Percentiles rank a stretch among this genome's conserved stretches.
These are phyloP conservation scores for Cladophialophora yegresii DNA, from an alignment of 2,329 filamentous ascomycete species.

Conservation along the genomic window DNA sequence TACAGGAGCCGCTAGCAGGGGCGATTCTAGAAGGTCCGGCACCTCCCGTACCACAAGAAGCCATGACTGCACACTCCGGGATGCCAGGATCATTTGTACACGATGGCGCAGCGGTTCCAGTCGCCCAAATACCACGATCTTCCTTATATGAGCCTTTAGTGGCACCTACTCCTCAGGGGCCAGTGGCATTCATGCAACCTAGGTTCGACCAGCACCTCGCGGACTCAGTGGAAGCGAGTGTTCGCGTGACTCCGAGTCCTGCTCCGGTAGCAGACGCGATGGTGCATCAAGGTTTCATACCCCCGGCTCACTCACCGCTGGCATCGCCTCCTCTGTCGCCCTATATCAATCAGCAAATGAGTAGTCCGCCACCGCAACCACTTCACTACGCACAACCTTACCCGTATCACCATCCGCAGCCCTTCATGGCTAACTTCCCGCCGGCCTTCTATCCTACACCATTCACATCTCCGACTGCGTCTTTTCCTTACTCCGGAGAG, in stretches of 20 bases:
- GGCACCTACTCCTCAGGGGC: constrained; percentile 23
- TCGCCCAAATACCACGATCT: neutral
- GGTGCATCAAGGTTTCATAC: constrained; percentile 4
- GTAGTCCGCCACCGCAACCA: constrained; percentile 25
- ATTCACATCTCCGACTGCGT: constrained; percentile 18
- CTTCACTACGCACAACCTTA: constrained; percentile 16
- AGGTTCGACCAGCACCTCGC: constrained; percentile 11
- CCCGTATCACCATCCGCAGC: constrained; percentile 24
- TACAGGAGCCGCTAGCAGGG: neutral
- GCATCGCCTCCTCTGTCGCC: constrained; percentile 30
- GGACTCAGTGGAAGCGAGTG: constrained; percentile 42
- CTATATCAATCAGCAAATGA: constrained; percentile 23
- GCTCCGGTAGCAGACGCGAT: neutral
- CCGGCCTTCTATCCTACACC: constrained; percentile 21
- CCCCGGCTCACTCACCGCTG: constrained; percentile 20
- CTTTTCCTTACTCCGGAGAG: constrained; percentile 12
- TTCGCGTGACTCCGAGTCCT: constrained; percentile 42
- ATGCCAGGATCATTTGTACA: constrained; percentile 6
- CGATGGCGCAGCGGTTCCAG: neutral
- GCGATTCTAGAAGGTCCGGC: neutral
- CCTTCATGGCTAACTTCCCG: constrained; percentile 19
- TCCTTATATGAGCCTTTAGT: constrained; percentile 16
- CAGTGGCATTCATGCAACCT: constrained; percentile 26
- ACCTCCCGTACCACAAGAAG: neutral
- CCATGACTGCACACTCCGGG: neutral